phyloP scores from a whole-genome alignment of 371 early-diverging fungal genomes.

The Mucor mucedo region DNA sequence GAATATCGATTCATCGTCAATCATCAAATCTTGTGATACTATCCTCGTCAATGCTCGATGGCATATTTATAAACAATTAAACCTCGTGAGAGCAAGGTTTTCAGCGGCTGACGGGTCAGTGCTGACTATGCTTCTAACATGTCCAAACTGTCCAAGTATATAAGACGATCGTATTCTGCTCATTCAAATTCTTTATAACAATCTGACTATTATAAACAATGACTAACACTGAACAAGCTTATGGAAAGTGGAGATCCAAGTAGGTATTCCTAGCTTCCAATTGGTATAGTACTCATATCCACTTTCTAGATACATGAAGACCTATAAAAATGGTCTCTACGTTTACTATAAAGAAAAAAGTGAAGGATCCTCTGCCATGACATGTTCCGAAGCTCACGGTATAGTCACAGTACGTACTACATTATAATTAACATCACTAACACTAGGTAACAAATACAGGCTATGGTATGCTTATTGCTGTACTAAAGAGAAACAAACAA shows the following conservation, averaged over 20 bases:
- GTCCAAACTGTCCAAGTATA: too few species aligned
- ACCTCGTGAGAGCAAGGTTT: too few species aligned
- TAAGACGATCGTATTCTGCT: too few species aligned
- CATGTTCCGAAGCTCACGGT: constrained; percentile 60
- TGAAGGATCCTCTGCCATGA: constrained; percentile 45
- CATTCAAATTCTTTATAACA: too few species aligned
- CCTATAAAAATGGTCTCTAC: constrained; percentile 48
- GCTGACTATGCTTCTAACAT: too few species aligned
- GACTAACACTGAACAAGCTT: not conserved
- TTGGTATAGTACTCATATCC: not conserved
- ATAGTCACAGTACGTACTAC: not conserved
- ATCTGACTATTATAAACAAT: too few species aligned
- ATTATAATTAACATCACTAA: not conserved
- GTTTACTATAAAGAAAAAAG: constrained; percentile 53
- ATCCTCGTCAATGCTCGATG: too few species aligned
- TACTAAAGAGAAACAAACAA: constrained; percentile 59
- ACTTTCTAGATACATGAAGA: constrained; percentile 45
- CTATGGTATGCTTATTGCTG: constrained; percentile 69
- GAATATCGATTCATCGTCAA: too few species aligned
- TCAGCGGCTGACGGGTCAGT: too few species aligned
- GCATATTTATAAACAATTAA: too few species aligned
- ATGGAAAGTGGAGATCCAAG: constrained; percentile 9
- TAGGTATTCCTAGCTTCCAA: not conserved
- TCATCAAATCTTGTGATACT: too few species aligned
- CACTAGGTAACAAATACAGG: constrained; percentile 30